A percentile compares a stretch with the other conserved stretches of the same genome.
phyloP scores from a whole-genome alignment of 2,329 filamentous ascomycete genomes.

The Claviceps humidiphila region DNA sequence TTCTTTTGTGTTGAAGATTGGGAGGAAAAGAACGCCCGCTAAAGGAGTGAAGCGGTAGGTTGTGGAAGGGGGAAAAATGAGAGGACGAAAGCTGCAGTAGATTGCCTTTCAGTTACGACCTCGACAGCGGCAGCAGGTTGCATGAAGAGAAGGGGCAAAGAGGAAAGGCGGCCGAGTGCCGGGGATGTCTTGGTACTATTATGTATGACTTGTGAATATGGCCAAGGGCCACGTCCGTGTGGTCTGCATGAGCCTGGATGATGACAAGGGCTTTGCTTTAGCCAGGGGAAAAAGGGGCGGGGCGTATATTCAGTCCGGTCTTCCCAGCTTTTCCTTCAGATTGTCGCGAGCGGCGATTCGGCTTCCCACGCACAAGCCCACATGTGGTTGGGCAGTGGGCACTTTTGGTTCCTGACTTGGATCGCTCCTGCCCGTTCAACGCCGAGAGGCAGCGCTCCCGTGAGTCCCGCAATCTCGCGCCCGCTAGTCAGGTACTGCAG shows the following conservation, averaged over 20 bases:
- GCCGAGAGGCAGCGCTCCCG: background rate
- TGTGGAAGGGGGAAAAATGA: constrained; percentile 27
- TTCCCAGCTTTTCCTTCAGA: too few species aligned
- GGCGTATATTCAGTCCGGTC: too few species aligned
- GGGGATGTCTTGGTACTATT: constrained; percentile 25
- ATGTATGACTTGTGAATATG: constrained; percentile 13
- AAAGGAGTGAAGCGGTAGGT: constrained; percentile 73
- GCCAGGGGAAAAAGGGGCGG: too few species aligned
- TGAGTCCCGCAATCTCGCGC: background rate
- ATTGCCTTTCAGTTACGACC: constrained; percentile 35
- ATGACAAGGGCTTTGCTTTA: background rate
- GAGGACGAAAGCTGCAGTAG: constrained; percentile 33
- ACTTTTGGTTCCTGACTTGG: too few species aligned
- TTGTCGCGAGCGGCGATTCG: too few species aligned
- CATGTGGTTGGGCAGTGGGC: too few species aligned
- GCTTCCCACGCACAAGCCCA: too few species aligned
- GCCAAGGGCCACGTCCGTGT: background rate
- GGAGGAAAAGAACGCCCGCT: constrained; percentile 61
- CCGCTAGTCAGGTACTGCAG: constrained; percentile 6
- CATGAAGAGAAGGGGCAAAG: constrained; percentile 24
- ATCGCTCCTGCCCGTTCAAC: too few species aligned
- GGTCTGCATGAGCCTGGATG: background rate
- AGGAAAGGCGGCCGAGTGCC: constrained; percentile 10
- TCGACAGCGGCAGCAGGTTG: constrained; percentile 29
- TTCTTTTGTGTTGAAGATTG: background rate